Conservation (phyloP, 495 filamentous ascomycete genomes). For the Apiosordaria backusii region DNA sequence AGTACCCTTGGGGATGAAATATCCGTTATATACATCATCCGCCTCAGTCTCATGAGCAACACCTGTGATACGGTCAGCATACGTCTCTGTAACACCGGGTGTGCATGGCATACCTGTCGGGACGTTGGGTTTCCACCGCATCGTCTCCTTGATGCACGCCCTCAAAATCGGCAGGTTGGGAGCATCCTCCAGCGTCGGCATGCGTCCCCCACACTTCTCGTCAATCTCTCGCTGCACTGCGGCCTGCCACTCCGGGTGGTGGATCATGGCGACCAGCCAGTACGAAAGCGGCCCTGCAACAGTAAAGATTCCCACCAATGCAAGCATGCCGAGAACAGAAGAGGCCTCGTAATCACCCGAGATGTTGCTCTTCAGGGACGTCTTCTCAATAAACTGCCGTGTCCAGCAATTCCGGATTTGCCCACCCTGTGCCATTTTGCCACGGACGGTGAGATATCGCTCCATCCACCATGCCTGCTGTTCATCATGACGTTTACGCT, state of each 20-base stretch:
- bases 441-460: slow-evolving; percentile 23
- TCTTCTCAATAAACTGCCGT: slow-evolving; percentile 37
- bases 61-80: too few species aligned
- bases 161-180: slow-evolving; percentile 44
- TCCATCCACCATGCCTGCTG: slow-evolving; percentile 42
- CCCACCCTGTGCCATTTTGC: slow-evolving; percentile 23
- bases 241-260: slow-evolving; percentile 40
- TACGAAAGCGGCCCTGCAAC: slow-evolving; percentile 42
- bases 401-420: slow-evolving; percentile 37
- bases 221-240: slow-evolving; percentile 52
- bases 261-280: slow-evolving; percentile 41
- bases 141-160: slow-evolving; percentile 46
- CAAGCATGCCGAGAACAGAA: slow-evolving; percentile 41
- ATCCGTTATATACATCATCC: slow-evolving; percentile 44
- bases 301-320: slow-evolving; percentile 44
- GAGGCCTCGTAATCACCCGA: slow-evolving; percentile 41
- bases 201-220: slow-evolving; percentile 39
- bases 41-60: slow-evolving; percentile 42
- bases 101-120: too few species aligned
- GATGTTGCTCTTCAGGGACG: slow-evolving; percentile 32
- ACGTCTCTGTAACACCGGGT: too few species aligned
- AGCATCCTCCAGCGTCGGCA: slow-evolving; percentile 43
- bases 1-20: slow-evolving; percentile 45
- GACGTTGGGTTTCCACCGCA: slow-evolving; percentile 55
- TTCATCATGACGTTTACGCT: slow-evolving; percentile 40